phyloP scores from a whole-genome alignment of 2,329 filamentous ascomycete species.

The Apiospora kogelbergensis region DNA sequence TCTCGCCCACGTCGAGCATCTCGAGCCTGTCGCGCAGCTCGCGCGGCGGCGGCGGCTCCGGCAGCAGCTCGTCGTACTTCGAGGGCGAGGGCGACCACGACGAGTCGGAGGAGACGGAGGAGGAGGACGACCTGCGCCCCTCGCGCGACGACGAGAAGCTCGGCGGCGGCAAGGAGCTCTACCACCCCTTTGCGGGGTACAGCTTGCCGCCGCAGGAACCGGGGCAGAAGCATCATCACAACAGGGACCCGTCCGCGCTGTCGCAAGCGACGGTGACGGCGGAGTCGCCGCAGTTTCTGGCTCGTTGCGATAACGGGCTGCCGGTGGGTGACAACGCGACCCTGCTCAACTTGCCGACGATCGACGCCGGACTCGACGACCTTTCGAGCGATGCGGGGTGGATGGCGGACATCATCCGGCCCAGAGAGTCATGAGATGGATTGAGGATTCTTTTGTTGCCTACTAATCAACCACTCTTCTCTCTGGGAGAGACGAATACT shows the following conservation, averaged over 20 bases:
- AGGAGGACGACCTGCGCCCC: not conserved
- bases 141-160: constrained; percentile 23
- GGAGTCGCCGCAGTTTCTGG: constrained; percentile 30
- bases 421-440: not conserved
- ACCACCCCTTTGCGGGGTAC: constrained; percentile 41
- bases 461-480: not conserved
- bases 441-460: not conserved
- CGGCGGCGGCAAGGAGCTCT: constrained; percentile 22
- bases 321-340: constrained; percentile 21
- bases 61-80: constrained; percentile 43
- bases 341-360: constrained; percentile 28
- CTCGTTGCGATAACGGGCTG: constrained; percentile 25
- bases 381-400: constrained; percentile 48
- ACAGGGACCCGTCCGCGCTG: not conserved
- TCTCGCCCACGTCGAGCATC: constrained; percentile 34
- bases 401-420: constrained; percentile 47
- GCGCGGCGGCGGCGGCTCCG: constrained; percentile 37
- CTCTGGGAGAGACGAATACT: not conserved
- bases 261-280: not conserved
- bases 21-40: constrained; percentile 33
- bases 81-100: constrained; percentile 42
- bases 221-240: constrained; percentile 5
- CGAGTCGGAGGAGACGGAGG: constrained; percentile 14
- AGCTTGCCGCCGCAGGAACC: constrained; percentile 41
- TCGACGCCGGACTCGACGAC: constrained; percentile 35